Percentiles rank a stretch among this genome's conserved stretches.
These are phyloP conservation scores for Canavalia gladiata DNA, from an alignment of 306 rosid genomes.

Conservation along the genomic window DNA sequence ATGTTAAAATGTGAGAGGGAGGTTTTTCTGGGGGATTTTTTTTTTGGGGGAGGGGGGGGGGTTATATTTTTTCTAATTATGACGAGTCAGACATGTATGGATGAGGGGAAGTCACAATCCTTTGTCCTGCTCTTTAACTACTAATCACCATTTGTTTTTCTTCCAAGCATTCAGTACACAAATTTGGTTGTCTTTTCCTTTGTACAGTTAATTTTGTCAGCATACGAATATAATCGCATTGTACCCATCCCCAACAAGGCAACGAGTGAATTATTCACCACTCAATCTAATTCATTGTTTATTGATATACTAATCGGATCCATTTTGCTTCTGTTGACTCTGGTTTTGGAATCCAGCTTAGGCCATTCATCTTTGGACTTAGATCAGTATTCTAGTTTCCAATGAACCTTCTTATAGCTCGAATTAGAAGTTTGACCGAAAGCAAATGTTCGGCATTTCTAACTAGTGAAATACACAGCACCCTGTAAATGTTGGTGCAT, in stretches of 20 bases:
- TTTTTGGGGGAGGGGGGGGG: background rate
- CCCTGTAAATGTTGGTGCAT: slow-evolving; percentile 16
- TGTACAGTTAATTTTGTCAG: slow-evolving; percentile 49
- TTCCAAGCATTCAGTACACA: slow-evolving; percentile 21
- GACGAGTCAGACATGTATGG: slow-evolving; percentile 37
- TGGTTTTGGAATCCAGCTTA: background rate
- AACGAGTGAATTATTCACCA: slow-evolving; percentile 27
- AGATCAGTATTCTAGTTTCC: slow-evolving; percentile 5
- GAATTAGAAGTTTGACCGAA: background rate
- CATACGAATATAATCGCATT: slow-evolving; percentile 26
- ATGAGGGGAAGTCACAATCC: slow-evolving; percentile 39
- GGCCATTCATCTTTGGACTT: background rate
- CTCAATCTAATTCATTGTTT: slow-evolving; percentile 24
- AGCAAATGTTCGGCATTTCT: background rate
- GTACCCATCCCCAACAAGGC: slow-evolving; percentile 30
- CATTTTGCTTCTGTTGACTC: background rate
- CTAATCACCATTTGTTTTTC: slow-evolving; percentile 15
- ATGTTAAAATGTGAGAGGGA: slow-evolving; percentile 30
- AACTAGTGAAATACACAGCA: background rate
- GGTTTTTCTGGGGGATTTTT: background rate
- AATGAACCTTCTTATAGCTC: slow-evolving; percentile 2
- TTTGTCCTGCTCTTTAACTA: background rate
- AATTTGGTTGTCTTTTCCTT: slow-evolving; percentile 4
- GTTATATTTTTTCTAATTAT: slow-evolving; percentile 6
- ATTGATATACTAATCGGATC: background rate